Evolutionary conservation across 2,329 filamentous ascomycete species (phyloP).

Genomic region (Trichophyton schoenleinii): DNA sequence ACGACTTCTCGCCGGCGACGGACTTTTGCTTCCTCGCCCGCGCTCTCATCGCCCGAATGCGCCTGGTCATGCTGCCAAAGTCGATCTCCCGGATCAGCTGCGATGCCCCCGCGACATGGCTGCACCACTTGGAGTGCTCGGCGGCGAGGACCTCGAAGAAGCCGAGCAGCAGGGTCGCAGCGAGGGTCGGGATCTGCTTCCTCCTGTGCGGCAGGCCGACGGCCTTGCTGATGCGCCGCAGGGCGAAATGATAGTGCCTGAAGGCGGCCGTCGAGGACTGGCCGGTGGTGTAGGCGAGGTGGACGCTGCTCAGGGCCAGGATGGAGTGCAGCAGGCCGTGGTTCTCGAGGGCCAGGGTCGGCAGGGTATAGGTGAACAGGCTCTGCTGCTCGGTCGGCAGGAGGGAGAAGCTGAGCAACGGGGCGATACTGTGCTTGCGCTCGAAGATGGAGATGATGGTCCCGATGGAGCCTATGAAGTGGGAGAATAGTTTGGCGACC

Average conservation of each 20-base stretch:
- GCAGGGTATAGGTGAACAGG: conserved; percentile 62
- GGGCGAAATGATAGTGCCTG: conserved; percentile 80
- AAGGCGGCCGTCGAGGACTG: conserved; percentile 66
- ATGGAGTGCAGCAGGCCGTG: conserved; percentile 86
- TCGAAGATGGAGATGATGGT: conserved; percentile 81
- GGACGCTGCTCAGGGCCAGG: conserved; percentile 71
- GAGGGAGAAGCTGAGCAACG: conserved; percentile 49
- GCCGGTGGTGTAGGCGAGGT: conserved; percentile 71
- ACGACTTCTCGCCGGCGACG: conserved; percentile 15
- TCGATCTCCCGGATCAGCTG: conserved; percentile 75
- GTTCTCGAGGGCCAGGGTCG: conserved; percentile 68
- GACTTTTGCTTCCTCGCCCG: conserved; percentile 27
- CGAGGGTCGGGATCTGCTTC: conserved; percentile 68
- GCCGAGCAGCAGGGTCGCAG: conserved; percentile 70
- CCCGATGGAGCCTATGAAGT: conserved; percentile 82
- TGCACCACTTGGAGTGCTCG: conserved; percentile 92
- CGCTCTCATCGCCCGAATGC: conserved; percentile 54
- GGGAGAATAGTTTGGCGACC: conserved; percentile 72
- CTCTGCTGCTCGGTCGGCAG: conserved; percentile 49
- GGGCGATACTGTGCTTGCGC: conserved; percentile 61
- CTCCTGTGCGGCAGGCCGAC: conserved; percentile 58
- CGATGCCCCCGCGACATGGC: conserved; percentile 72
- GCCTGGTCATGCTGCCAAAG: conserved; percentile 57
- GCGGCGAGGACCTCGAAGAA: conserved; percentile 94
- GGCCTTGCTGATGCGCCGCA: conserved; percentile 64